These are phyloP conservation scores for Penicillium chermesinum DNA, from an alignment of 495 filamentous ascomycete species.

Conservation along the genomic window DNA sequence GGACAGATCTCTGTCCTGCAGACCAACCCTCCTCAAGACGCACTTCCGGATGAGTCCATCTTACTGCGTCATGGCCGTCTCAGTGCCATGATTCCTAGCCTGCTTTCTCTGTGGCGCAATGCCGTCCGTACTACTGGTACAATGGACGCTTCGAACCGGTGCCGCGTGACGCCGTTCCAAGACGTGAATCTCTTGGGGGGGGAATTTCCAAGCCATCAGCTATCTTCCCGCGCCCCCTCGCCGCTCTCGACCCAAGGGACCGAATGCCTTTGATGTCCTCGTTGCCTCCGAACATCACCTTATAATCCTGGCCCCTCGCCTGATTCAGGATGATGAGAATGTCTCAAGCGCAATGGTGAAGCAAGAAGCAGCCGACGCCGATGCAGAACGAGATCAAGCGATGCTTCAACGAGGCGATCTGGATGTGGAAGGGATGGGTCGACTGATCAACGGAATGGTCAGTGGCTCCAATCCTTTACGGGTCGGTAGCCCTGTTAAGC, in stretches of 20 bases:
- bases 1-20: slow-evolving; percentile 64
- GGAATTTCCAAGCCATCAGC: slow-evolving; percentile 55
- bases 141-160: slow-evolving; percentile 43
- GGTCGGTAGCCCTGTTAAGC: slow-evolving; percentile 39
- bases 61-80: slow-evolving; percentile 63
- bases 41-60: slow-evolving; percentile 57
- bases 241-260: slow-evolving; percentile 32
- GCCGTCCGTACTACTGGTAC: slow-evolving; percentile 56
- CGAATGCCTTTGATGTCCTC: slow-evolving; percentile 53
- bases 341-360: slow-evolving; percentile 8
- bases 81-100: slow-evolving; percentile 56
- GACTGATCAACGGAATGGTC: slow-evolving; percentile 45
- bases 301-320: slow-evolving; percentile 48
- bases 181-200: slow-evolving; percentile 59
- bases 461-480: slow-evolving; percentile 25
- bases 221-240: slow-evolving; percentile 44
- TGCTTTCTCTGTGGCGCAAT: slow-evolving; percentile 64
- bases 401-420: slow-evolving; percentile 43
- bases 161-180: slow-evolving; percentile 39
- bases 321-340: slow-evolving; percentile 26
- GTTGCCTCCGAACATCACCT: slow-evolving; percentile 61
- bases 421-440: slow-evolving; percentile 50
- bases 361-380: slow-evolving; percentile 17
- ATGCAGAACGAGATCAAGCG: slow-evolving; percentile 37
- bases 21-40: slow-evolving; percentile 40